These are phyloP conservation scores for Sinapis alba DNA, from an alignment of 441 rosid genomes.

Conservation along the genomic window DNA sequence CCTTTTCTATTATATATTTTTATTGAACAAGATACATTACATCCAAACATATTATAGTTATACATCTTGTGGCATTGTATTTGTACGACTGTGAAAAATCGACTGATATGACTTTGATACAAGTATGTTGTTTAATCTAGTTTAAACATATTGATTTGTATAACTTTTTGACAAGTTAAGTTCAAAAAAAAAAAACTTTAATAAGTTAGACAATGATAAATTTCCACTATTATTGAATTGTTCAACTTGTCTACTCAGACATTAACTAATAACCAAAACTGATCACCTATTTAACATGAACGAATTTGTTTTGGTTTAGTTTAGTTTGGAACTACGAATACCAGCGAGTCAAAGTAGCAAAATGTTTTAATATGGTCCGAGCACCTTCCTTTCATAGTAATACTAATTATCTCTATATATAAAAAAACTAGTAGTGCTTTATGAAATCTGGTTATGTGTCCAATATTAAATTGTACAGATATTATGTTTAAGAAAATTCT, in stretches of 20 bases:
- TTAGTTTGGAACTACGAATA: background rate
- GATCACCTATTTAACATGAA: background rate
- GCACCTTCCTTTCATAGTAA: background rate
- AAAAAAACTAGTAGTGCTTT: background rate
- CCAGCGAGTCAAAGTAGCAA: background rate
- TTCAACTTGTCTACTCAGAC: background rate
- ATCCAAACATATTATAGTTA: background rate
- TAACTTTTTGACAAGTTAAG: too few relatives aligned
- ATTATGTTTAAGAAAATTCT: background rate
- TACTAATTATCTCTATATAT: background rate
- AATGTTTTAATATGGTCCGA: background rate
- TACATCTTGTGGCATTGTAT: background rate
- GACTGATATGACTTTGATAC: background rate
- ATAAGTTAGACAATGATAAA: background rate
- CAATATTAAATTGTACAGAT: background rate
- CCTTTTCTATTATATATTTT: background rate
- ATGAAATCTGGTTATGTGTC: background rate
- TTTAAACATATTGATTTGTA: background rate
- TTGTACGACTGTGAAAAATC: background rate
- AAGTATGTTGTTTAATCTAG: background rate
- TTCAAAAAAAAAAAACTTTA: too few relatives aligned
- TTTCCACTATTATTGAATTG: too few relatives aligned
- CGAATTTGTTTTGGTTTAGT: background rate
- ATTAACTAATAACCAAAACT: background rate
- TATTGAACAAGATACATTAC: background rate